Percentiles rank a stretch among this genome's conserved stretches.
These are phyloP conservation scores for Crepidotus variabilis DNA, from an alignment of 768 basidiomycete genomes.

Conservation along the genomic window DNA sequence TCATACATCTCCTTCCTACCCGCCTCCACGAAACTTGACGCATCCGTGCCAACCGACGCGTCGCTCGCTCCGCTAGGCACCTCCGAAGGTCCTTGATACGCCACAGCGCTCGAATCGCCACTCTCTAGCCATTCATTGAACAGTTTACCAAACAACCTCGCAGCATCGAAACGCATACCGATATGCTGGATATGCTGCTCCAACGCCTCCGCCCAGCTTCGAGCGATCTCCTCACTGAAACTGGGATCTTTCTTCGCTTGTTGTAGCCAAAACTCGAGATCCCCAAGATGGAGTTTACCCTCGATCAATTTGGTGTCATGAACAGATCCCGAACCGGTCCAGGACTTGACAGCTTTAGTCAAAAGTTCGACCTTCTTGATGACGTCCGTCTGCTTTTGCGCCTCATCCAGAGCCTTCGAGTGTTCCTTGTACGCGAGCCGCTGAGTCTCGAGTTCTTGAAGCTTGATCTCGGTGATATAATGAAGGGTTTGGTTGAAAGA, in stretches of 20 bases:
- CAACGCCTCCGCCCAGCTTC: slow-evolving; percentile 33
- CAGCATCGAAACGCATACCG: slow-evolving; percentile 33
- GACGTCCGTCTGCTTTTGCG: slow-evolving; percentile 17
- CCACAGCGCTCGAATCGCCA: slow-evolving; percentile 32
- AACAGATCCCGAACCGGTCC: slow-evolving; percentile 31
- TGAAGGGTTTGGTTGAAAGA: slow-evolving; percentile 37
- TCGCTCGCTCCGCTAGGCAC: slow-evolving; percentile 6
- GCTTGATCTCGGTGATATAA: slow-evolving; percentile 40
- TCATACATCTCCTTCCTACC: slow-evolving; percentile 40
- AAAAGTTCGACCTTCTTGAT: slow-evolving; percentile 29
- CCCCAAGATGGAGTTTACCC: slow-evolving; percentile 15
- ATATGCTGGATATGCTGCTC: slow-evolving; percentile 36
- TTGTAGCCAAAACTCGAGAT: slow-evolving; percentile 32
- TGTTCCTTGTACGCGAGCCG: slow-evolving; percentile 30
- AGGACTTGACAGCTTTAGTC: slow-evolving; percentile 27
- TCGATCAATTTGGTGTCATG: slow-evolving; percentile 13
- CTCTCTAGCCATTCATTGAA: slow-evolving; percentile 44
- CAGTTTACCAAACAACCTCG: slow-evolving; percentile 36
- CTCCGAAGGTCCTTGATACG: slow-evolving; percentile 14
- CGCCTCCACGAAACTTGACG: slow-evolving; percentile 22
- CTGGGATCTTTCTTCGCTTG: slow-evolving; percentile 38
- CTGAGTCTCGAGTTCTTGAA: slow-evolving; percentile 39
- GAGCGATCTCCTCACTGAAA: slow-evolving; percentile 30
- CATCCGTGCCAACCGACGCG: neutral
- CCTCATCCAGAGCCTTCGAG: slow-evolving; percentile 27